A percentile compares a stretch with the other conserved stretches of the same genome.
Evolutionary conservation across 163 green algal genomes (phyloP).

Genomic region (Dunaliella salina): DNA sequence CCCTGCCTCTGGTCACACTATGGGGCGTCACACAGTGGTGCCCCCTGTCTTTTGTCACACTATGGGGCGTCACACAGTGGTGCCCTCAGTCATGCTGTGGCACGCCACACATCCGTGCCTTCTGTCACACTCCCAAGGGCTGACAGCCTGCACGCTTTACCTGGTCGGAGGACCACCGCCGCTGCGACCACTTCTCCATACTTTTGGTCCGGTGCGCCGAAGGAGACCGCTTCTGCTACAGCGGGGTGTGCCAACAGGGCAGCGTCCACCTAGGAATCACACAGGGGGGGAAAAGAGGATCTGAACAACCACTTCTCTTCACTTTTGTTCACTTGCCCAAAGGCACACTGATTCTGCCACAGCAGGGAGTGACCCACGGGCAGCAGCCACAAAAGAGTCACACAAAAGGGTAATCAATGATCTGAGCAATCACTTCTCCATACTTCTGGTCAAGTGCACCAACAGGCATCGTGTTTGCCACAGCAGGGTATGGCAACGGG

Average conservation of each 20-base stretch:
- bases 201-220: conserved; percentile 73
- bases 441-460: conserved; percentile 74
- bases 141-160: conserved; percentile 7
- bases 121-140: conserved; percentile 1
- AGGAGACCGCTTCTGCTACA: conserved; percentile 74
- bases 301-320: too few species aligned
- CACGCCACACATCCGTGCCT: too few species aligned
- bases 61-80: too few species aligned
- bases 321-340: too few species aligned
- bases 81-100: too few species aligned
- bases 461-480: conserved; percentile 76
- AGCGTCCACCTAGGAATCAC: conserved; percentile 54
- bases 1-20: too few species aligned
- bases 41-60: too few species aligned
- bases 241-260: conserved; percentile 65
- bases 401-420: too few species aligned
- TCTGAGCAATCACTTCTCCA: conserved; percentile 75
- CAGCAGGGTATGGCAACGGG: conserved; percentile 63
- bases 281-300: neutral
- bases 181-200: conserved; percentile 78
- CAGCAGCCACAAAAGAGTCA: too few species aligned
- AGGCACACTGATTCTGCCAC: too few species aligned
- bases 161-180: conserved; percentile 64
- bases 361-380: too few species aligned
- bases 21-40: too few species aligned